Evolutionary conservation across 768 basidiomycete genomes (phyloP).

Genomic region (Ephemerocybe angulata): DNA sequence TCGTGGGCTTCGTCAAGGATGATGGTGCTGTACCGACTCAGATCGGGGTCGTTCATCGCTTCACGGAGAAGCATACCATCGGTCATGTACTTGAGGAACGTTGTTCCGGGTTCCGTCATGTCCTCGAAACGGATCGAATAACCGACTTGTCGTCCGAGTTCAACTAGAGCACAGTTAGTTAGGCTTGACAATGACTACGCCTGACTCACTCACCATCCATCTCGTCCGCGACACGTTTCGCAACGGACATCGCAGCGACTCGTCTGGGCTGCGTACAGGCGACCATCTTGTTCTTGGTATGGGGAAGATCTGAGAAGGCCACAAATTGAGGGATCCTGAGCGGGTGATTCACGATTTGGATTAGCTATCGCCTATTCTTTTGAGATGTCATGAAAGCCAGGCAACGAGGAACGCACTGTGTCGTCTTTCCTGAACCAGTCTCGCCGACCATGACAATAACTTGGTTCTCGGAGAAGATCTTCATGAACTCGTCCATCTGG

Average conservation of each 20-base stretch:
- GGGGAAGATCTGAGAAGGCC: constrained; percentile 88
- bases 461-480: constrained; percentile 78
- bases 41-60: constrained; percentile 93
- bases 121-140: constrained; percentile 99
- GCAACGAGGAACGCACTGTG: constrained; percentile 60
- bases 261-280: constrained; percentile 96
- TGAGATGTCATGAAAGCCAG: neutral
- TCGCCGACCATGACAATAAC: constrained; percentile 91
- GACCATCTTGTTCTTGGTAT: constrained; percentile 84
- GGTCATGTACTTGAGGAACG: constrained; percentile 99
- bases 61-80: constrained; percentile 99
- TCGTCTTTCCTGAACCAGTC: constrained; percentile 94
- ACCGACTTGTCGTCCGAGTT: constrained; percentile 91
- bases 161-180: constrained; percentile 47
- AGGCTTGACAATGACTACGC: neutral
- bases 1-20: constrained; percentile 99
- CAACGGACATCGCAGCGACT: constrained; percentile 97
- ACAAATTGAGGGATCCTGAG: constrained; percentile 94
- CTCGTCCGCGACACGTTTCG: constrained; percentile 97
- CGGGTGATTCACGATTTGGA: constrained; percentile 8
- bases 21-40: constrained; percentile 91
- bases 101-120: constrained; percentile 84
- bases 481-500: constrained; percentile 91
- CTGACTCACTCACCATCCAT: constrained; percentile 77
- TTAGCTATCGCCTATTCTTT: constrained; percentile 7